Percentiles rank a stretch among this genome's conserved stretches.
phyloP scores from a whole-genome alignment of 352 stramenopile species.

The Globisporangium nodosum region DNA sequence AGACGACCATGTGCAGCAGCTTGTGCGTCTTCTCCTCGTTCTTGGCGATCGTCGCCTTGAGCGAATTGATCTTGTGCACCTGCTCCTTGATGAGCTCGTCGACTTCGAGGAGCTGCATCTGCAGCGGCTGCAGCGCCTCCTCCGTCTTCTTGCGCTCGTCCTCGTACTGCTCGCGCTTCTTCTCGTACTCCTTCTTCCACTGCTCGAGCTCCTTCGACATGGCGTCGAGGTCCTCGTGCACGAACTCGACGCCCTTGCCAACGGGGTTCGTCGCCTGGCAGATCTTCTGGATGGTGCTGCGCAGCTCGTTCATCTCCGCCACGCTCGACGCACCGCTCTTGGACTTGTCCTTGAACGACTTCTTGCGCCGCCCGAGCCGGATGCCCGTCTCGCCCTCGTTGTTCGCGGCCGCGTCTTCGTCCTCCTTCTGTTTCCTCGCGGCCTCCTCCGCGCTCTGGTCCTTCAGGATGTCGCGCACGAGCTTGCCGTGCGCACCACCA shows the following conservation, averaged over 20 bases:
- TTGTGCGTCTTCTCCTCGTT: conserved; percentile 91
- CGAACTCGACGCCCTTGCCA: conserved; percentile 91
- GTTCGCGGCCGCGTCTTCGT: conserved; percentile 40
- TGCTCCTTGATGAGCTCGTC: conserved; percentile 91
- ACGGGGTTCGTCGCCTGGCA: conserved; percentile 90
- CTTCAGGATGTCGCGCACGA: conserved; percentile 84
- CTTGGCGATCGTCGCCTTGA: conserved; percentile 90
- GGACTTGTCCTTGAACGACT: conserved; percentile 80
- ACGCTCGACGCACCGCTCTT: conserved; percentile 63
- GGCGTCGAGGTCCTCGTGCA: conserved; percentile 91
- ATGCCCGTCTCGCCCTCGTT: conserved; percentile 73
- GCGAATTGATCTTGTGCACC: conserved; percentile 87
- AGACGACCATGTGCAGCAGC: conserved; percentile 86
- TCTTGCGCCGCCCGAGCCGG: conserved; percentile 59
- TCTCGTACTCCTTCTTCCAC: conserved; percentile 84
- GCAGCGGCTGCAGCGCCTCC: conserved; percentile 77
- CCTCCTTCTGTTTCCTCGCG: conserved; percentile 57
- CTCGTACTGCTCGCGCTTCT: conserved; percentile 71
- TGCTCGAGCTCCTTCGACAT: conserved; percentile 92
- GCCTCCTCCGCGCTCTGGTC: conserved; percentile 67
- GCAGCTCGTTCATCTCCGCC: conserved; percentile 74
- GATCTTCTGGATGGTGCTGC: conserved; percentile 85
- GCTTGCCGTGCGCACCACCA: conserved; percentile 42
- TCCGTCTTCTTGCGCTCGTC: conserved; percentile 84
- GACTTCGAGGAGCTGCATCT: conserved; percentile 80